Evolutionary conservation across 768 basidiomycete genomes (phyloP).

Genomic region (Pleurotus pulmonarius): DNA sequence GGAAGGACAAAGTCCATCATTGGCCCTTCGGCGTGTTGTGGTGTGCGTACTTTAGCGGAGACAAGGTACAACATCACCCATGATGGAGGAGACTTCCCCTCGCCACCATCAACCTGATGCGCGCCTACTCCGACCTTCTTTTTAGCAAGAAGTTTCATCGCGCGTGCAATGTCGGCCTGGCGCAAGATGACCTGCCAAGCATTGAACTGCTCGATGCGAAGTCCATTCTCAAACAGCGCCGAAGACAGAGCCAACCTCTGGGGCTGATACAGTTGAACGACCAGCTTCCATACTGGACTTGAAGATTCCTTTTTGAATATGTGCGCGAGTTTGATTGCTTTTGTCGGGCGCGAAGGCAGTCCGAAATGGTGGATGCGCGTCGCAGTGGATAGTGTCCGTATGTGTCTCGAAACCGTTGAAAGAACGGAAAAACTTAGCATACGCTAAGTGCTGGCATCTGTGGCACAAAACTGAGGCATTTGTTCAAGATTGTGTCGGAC

Average conservation of each 20-base stretch:
- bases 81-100: constrained; percentile 27
- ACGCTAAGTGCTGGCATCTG: constrained; percentile 8
- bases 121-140: not conserved
- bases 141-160: constrained; percentile 19
- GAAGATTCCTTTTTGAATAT: constrained; percentile 27
- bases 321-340: constrained; percentile 23
- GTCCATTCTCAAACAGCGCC: constrained; percentile 25
- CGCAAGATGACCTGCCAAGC: constrained; percentile 34
- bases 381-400: not conserved
- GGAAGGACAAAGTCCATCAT: constrained; percentile 39
- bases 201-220: constrained; percentile 33
- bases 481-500: no score
- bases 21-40: constrained; percentile 38
- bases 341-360: not conserved
- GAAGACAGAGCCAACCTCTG: constrained; percentile 19
- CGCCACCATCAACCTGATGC: not conserved
- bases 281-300: constrained; percentile 39
- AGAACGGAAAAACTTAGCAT: constrained; percentile 2
- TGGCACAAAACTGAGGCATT: no score
- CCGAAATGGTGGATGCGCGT: not conserved
- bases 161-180: constrained; percentile 28
- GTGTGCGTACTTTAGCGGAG: constrained; percentile 40
- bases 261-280: constrained; percentile 29
- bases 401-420: not conserved
- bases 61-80: constrained; percentile 57